Conservation (phyloP, 371 early-diverging fungal species). For the Blakeslea trispora region DNA sequence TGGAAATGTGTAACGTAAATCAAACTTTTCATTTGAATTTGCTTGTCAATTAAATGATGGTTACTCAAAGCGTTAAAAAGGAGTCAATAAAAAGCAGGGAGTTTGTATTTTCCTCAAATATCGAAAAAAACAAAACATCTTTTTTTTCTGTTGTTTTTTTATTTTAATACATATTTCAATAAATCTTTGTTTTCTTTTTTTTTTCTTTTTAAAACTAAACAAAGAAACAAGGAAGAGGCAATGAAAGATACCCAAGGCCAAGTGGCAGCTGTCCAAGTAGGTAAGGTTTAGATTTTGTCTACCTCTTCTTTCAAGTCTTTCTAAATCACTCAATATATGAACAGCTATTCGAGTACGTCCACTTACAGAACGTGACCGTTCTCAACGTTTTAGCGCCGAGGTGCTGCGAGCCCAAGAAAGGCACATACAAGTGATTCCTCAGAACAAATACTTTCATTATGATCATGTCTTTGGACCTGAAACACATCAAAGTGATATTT, state of each 20-base stretch:
- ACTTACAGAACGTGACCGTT: slow-evolving; percentile 46
- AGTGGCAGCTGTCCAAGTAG: slow-evolving; percentile 46
- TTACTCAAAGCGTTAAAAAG: too few relatives aligned
- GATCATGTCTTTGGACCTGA: slow-evolving; percentile 51
- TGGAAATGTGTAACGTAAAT: too few relatives aligned
- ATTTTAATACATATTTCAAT: too few relatives aligned
- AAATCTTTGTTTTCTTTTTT: slow-evolving; percentile 9
- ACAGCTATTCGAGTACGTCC: slow-evolving; percentile 50
- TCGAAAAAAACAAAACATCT: too few relatives aligned
- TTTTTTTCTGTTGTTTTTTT: too few relatives aligned
- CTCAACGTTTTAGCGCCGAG: slow-evolving; percentile 42
- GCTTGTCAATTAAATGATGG: too few relatives aligned
- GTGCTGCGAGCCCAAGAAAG: slow-evolving; percentile 40
- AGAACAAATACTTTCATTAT: slow-evolving; percentile 47
- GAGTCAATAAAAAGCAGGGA: too few relatives aligned
- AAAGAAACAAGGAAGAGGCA: slow-evolving; percentile 8
- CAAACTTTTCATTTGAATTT: too few relatives aligned
- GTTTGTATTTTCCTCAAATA: too few relatives aligned
- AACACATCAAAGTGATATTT: slow-evolving; percentile 44
- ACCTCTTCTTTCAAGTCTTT: too few relatives aligned
- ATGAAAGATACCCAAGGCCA: slow-evolving; percentile 31
- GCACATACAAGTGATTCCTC: slow-evolving; percentile 44
- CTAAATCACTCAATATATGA: too few relatives aligned
- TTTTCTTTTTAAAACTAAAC: slow-evolving; percentile 11
- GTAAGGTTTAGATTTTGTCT: slow-evolving; percentile 28